Conservation (phyloP, 2,329 filamentous ascomycete genomes). For the Hypoxylon sp. region DNA sequence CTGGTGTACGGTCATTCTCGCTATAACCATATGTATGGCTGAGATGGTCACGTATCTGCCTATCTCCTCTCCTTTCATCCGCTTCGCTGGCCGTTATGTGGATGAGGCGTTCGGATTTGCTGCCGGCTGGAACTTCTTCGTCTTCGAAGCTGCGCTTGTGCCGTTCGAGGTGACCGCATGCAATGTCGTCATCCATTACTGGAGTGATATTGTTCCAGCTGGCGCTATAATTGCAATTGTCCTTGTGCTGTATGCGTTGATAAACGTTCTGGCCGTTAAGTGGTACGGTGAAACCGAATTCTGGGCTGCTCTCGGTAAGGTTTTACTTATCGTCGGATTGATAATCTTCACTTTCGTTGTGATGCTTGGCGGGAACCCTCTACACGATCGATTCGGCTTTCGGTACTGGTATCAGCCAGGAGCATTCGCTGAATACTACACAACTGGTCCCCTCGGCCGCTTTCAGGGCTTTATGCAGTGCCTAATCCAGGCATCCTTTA, state of each 20-base stretch:
- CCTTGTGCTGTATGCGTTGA: slow-evolving; percentile 65
- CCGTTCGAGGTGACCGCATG: slow-evolving; percentile 78
- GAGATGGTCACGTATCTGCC: slow-evolving; percentile 85
- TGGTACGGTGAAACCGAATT: slow-evolving; percentile 87
- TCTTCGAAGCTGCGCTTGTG: slow-evolving; percentile 77
- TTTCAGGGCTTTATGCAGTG: slow-evolving; percentile 84
- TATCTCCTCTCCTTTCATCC: slow-evolving; percentile 83
- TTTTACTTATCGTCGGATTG: slow-evolving; percentile 79
- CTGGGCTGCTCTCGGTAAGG: slow-evolving; percentile 78
- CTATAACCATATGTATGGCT: slow-evolving; percentile 73
- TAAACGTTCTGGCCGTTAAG: slow-evolving; percentile 81
- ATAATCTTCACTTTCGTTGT: slow-evolving; percentile 84
- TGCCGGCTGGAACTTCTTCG: slow-evolving; percentile 81
- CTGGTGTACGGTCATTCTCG: slow-evolving; percentile 74
- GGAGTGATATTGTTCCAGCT: slow-evolving; percentile 72
- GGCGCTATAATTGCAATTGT: slow-evolving; percentile 74
- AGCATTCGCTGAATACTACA: slow-evolving; percentile 77
- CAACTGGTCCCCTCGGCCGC: slow-evolving; percentile 75
- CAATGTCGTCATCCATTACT: slow-evolving; percentile 74
- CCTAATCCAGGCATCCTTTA: slow-evolving; percentile 78
- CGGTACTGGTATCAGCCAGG: slow-evolving; percentile 77
- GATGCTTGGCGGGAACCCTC: slow-evolving; percentile 86
- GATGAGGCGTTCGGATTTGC: slow-evolving; percentile 83
- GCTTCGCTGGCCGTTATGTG: slow-evolving; percentile 81
- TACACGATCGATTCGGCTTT: slow-evolving; percentile 80